Conservation (phyloP, 768 basidiomycete genomes). For the Clitopilus hobsonii region DNA sequence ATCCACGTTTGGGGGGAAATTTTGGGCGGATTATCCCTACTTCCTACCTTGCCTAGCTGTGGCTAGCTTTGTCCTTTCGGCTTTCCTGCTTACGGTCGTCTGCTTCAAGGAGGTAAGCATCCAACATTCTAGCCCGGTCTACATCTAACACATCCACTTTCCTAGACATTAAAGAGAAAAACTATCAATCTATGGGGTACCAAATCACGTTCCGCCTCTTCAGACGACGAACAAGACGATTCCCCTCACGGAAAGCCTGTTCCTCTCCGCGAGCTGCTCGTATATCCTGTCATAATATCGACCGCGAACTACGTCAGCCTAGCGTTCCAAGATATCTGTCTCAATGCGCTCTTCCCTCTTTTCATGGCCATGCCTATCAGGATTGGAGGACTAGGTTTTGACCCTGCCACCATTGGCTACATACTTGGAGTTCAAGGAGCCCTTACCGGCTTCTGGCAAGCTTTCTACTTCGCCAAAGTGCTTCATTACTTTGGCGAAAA, state of each 20-base stretch:
- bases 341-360: conserved; percentile 41
- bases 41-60: conserved; percentile 60
- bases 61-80: conserved; percentile 27
- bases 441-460: conserved; percentile 45
- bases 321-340: conserved; percentile 40
- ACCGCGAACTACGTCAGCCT: conserved; percentile 49
- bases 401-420: conserved; percentile 45
- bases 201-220: neutral
- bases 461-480: conserved; percentile 41
- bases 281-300: conserved; percentile 59
- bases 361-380: conserved; percentile 49
- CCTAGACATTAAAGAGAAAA: neutral
- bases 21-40: conserved; percentile 69
- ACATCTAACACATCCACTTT: neutral
- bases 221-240: conserved; percentile 14
- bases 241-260: conserved; percentile 19
- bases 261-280: conserved; percentile 36
- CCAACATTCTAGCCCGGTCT: neutral
- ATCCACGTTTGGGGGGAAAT: conserved; percentile 42
- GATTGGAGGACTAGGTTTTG: conserved; percentile 49
- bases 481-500: conserved; percentile 44
- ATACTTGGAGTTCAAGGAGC: conserved; percentile 44
- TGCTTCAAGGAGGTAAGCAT: conserved; percentile 40
- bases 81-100: conserved; percentile 26
- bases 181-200: conserved; percentile 42